These are phyloP conservation scores for Fistulinella staudtii DNA, from an alignment of 1,284 basidiomycete species.

Conservation along the genomic window DNA sequence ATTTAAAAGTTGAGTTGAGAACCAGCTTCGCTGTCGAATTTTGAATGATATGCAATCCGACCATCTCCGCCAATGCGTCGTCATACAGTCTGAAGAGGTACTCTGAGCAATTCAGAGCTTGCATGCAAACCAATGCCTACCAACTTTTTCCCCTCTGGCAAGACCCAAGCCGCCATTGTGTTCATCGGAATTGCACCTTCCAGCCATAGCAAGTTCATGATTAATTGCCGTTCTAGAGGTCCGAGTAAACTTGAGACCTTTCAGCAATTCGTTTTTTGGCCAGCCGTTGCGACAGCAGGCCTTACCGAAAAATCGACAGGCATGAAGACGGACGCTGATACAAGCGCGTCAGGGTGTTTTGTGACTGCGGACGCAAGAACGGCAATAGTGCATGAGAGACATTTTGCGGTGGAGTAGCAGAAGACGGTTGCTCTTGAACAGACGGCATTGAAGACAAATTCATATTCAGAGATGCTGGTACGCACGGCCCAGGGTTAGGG, in stretches of 20 bases:
- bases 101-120: constrained; percentile 3
- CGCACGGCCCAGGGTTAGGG: constrained; percentile 2
- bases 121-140: constrained; percentile 22
- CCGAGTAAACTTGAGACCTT: constrained; percentile 64
- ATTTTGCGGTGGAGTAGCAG: constrained; percentile 12
- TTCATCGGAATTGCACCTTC: constrained; percentile 68
- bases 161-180: constrained; percentile 83
- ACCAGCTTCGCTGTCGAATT: constrained; percentile 57
- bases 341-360: constrained; percentile 77
- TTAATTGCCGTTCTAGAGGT: constrained; percentile 84
- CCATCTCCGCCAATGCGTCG: constrained; percentile 61
- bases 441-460: constrained; percentile 20
- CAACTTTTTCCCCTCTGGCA: constrained; percentile 70
- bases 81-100: constrained; percentile 60
- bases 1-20: constrained; percentile 76
- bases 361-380: constrained; percentile 85
- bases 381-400: constrained; percentile 63
- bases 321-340: constrained; percentile 91
- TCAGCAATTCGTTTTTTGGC: constrained; percentile 15
- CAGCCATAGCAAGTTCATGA: constrained; percentile 91
- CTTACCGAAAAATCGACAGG: constrained; percentile 84
- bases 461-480: not conserved
- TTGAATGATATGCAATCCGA: constrained; percentile 72
- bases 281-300: not conserved
- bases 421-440: constrained; percentile 17